Percentiles rank a stretch among this genome's conserved stretches.
Conservation (phyloP, 2,329 filamentous ascomycete genomes). For the Diplodia mutila region DNA sequence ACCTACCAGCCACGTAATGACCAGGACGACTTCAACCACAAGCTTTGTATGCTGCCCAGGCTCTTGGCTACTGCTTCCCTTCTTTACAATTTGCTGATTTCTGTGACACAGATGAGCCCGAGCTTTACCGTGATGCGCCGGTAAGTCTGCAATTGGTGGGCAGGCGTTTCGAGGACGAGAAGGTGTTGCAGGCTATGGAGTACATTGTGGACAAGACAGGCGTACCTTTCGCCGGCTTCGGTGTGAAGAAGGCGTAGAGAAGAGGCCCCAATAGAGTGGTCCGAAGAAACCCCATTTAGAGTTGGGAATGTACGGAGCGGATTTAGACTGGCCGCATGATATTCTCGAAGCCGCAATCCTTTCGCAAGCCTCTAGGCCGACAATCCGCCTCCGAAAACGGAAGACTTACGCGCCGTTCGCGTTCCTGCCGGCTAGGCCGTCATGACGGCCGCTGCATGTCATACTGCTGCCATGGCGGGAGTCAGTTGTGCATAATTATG, state of each 20-base stretch:
- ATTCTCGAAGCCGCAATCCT: background rate
- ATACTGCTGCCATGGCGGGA: background rate
- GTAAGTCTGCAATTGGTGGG: slow-evolving; percentile 60
- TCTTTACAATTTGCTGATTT: slow-evolving; percentile 4
- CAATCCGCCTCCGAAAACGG: background rate
- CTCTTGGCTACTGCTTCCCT: background rate
- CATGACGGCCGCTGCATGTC: slow-evolving; percentile 1
- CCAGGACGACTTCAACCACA: slow-evolving; percentile 53
- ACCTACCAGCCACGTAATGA: slow-evolving; percentile 48
- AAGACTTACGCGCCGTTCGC: background rate
- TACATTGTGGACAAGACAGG: slow-evolving; percentile 37
- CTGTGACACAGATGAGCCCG: slow-evolving; percentile 44
- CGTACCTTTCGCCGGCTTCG: slow-evolving; percentile 33
- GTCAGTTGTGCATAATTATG: too few species aligned
- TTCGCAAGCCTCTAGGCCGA: background rate
- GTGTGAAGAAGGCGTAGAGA: slow-evolving; percentile 9
- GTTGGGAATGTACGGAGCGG: background rate
- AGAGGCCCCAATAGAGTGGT: background rate
- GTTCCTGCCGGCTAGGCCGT: background rate
- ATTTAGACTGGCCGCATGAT: background rate
- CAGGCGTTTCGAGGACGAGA: slow-evolving; percentile 59
- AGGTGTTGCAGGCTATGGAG: slow-evolving; percentile 49
- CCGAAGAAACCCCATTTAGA: background rate
- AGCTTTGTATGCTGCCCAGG: slow-evolving; percentile 46
- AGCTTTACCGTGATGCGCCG: slow-evolving; percentile 54